Base-by-base conservation (phyloP, 768 basidiomycete species). In the Leccinum incarnatum region DNA sequence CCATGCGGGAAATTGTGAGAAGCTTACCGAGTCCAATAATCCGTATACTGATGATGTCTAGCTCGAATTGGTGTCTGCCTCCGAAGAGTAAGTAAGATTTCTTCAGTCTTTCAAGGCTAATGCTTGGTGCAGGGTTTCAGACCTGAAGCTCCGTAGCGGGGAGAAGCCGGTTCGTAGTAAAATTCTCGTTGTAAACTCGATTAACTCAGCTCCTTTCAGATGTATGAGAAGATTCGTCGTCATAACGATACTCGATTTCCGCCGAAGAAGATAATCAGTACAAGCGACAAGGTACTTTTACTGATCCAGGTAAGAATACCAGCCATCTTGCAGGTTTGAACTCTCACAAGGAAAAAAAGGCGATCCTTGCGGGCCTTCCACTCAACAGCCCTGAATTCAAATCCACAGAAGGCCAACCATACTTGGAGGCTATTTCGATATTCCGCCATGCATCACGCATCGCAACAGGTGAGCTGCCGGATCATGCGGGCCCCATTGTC, bases 161-260 rank as follows among this genome's bases (percentile, higher is more conserved):
- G 94, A 96, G 70, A 95, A 88, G 72, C 75, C 79, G 57, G 93
- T 89, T 19, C 48, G 61, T 57, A 42, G 14, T 19, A 51, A 15
- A 63, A 52, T 29, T 23, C 7, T 29, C 11, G 9, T 49, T 8
- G 4, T 47, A 25, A 37, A 25, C 25, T 19, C 19, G 46, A 27
- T 19, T 19, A 29, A 19, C 48, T 55, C 34, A 57, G 34, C 3
- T 25, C 5, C 45, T 51, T 48, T 21, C 49, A 82, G 78, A 74
- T 78, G 60, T 87, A 85, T 63, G 91, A 91, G 68, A 87, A 82
- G 66, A 78, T 94, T 47, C 79, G 84, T 56, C 78, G 75, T 51
- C 85, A 91, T 57, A 77, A 78, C n/a, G 93, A 93, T 60, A 90
- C 95, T 57, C 86, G 93, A 2, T 97, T 84, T 70, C 79, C 83